phyloP scores from a whole-genome alignment of 2,329 filamentous ascomycete species.

The Graphiopsis chlorocephala region DNA sequence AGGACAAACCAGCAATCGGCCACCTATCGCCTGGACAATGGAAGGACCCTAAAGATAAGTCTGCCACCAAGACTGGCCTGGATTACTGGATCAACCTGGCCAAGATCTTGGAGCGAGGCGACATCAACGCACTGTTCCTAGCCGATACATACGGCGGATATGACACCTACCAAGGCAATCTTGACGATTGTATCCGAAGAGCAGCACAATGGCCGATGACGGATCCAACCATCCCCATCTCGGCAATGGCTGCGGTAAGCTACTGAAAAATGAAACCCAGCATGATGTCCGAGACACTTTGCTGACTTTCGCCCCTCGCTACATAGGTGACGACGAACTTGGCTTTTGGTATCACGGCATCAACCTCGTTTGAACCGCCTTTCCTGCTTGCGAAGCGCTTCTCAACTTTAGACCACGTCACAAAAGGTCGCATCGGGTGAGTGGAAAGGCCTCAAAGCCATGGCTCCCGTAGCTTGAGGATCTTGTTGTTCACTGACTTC shows the following conservation, averaged over 20 bases:
- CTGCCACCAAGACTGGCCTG: conserved; percentile 58
- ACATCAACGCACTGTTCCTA: conserved; percentile 64
- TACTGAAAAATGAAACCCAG: neutral
- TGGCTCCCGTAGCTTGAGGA: neutral
- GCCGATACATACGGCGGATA: conserved; percentile 65
- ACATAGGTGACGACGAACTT: conserved; percentile 59
- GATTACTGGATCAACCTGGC: conserved; percentile 65
- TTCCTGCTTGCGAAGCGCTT: conserved; percentile 62
- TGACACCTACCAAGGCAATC: conserved; percentile 55
- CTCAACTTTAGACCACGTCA: conserved; percentile 62
- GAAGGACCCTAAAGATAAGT: conserved; percentile 63
- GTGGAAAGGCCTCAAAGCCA: neutral
- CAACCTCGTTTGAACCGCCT: conserved; percentile 61
- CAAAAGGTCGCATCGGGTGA: conserved; percentile 55
- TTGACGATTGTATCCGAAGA: conserved; percentile 50
- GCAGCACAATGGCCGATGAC: conserved; percentile 65
- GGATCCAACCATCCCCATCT: conserved; percentile 62
- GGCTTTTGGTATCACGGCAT: conserved; percentile 61
- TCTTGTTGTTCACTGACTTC: neutral
- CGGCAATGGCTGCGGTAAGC: conserved; percentile 59
- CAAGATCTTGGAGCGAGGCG: conserved; percentile 59
- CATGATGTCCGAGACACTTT: neutral
- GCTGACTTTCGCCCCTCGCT: neutral
- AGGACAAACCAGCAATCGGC: conserved; percentile 34
- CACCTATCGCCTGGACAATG: conserved; percentile 66